Percentiles rank a stretch among this genome's conserved stretches.
Conservation (phyloP, 495 filamentous ascomycete genomes). For the Xylaria grammica region DNA sequence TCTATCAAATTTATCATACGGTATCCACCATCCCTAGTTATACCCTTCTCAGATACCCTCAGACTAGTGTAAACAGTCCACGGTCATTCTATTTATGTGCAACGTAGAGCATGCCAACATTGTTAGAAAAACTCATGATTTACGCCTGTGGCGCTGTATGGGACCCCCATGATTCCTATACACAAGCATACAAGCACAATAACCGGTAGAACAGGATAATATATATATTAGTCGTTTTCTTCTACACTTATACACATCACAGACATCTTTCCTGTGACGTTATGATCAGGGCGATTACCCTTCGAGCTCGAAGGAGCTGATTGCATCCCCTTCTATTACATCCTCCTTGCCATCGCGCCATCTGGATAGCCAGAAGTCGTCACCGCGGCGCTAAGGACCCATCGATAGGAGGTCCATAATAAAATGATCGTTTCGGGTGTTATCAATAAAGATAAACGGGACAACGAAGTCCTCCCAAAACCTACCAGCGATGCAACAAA, state of each 20-base stretch:
- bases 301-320: constrained; percentile 7
- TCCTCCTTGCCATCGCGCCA: neutral
- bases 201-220: constrained; percentile 1
- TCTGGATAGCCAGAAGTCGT: constrained; percentile 1
- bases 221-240: constrained; percentile 22
- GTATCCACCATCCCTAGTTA: no score
- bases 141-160: no score
- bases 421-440: neutral
- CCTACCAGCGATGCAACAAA: constrained; percentile 10
- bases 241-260: constrained; percentile 17
- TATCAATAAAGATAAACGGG: neutral
- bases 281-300: constrained; percentile 1
- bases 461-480: constrained; percentile 10
- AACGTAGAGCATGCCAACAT: no score
- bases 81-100: no score
- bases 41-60: no score
- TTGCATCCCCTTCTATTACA: constrained; percentile 13
- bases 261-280: constrained; percentile 1
- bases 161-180: neutral
- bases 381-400: neutral
- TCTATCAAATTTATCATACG: no score
- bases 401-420: neutral
- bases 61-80: no score
- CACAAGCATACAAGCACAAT: constrained; percentile 3
- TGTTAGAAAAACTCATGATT: no score